Evolutionary conservation across 2,329 filamentous ascomycete species (phyloP), one percentile per base, ranked within the genome.

Genomic region (Microcyclospora tardicrescens): DNA sequence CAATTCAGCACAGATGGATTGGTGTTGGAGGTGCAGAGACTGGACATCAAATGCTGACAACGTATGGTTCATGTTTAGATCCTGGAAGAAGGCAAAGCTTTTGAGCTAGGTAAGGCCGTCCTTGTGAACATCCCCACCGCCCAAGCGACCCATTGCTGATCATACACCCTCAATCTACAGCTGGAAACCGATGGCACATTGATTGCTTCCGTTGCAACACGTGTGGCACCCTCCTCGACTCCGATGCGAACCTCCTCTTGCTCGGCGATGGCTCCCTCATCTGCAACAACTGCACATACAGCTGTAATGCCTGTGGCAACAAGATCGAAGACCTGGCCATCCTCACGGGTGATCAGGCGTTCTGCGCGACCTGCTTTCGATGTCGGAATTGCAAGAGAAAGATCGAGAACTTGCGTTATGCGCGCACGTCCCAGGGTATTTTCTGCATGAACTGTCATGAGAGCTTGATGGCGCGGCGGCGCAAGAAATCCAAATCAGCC

Each of bases 361-460:
- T 95, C 60, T 98, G 91, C 64, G 86, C 87, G 33, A 89, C 84
- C 41, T 98, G 91, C 65, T 98, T 98, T 67, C 77, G 87, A 54
- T 98, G 91, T 66, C 76, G 91, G 53, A 98, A 96, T 61, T 98
- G 91, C 71, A 98, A 96, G 69, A 79, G 84, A 59, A 95, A 95
- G 68, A 98, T 98, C 44, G 91, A 98, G 63, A 98, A 98, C 60
- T 71, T 98, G 47, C 80, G 89, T 60, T 98, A 96, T 75, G 91
- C 91, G 39, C 79, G 91, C 56, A 98, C 91, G 1, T 95, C 89
- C 6, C 91, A 96, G 62, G 91, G 91, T 43, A 98, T 98, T 52
- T 96, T 98, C 59, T 98, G 91, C 66, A 98, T 98, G 91, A 86
- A 81, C 56, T 98, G 91, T 60, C 91, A 98, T 58, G 91, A 98